These are phyloP conservation scores for Pseudocercospora musae DNA, from an alignment of 2,329 filamentous ascomycete species.

Conservation along the genomic window DNA sequence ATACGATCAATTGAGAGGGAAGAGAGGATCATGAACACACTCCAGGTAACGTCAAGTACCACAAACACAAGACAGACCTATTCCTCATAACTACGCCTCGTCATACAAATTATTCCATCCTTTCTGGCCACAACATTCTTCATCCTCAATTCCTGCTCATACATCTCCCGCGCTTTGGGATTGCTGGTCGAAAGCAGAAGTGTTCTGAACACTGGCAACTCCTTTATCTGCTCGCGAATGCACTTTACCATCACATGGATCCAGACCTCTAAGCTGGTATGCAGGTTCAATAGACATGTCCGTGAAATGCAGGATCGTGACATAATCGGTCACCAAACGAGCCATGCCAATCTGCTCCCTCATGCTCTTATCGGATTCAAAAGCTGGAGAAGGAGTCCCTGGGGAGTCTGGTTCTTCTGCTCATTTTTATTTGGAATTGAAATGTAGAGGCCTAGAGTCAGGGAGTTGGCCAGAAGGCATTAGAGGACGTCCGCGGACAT, in stretches of 20 bases:
- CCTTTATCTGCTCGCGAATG: slow-evolving; percentile 20
- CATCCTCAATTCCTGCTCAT: slow-evolving; percentile 22
- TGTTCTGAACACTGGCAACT: slow-evolving; percentile 23
- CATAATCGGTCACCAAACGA: slow-evolving; percentile 29
- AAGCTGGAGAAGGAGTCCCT: slow-evolving; percentile 24
- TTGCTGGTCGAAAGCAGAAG: slow-evolving; percentile 23
- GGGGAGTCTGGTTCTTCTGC: slow-evolving; percentile 24
- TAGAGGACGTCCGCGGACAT: slow-evolving; percentile 20
- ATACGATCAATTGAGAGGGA: slow-evolving; percentile 42
- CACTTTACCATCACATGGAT: slow-evolving; percentile 28
- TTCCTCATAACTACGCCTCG: slow-evolving; percentile 5
- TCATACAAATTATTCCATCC: slow-evolving; percentile 15
- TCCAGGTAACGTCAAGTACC: background rate
- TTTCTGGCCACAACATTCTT: slow-evolving; percentile 19
- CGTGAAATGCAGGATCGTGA: slow-evolving; percentile 28
- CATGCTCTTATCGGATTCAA: slow-evolving; percentile 12
- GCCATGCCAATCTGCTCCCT: slow-evolving; percentile 30
- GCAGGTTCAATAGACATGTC: slow-evolving; percentile 28
- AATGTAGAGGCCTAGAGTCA: slow-evolving; percentile 30
- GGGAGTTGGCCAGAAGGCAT: slow-evolving; percentile 26
- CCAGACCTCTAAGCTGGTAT: slow-evolving; percentile 21
- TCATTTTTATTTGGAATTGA: background rate
- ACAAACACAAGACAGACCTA: background rate
- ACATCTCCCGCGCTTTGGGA: slow-evolving; percentile 21
- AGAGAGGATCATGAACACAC: background rate